These are phyloP conservation scores for Rubia peregrina DNA, from an alignment of 305 asterid genomes.

Conservation along the genomic window DNA sequence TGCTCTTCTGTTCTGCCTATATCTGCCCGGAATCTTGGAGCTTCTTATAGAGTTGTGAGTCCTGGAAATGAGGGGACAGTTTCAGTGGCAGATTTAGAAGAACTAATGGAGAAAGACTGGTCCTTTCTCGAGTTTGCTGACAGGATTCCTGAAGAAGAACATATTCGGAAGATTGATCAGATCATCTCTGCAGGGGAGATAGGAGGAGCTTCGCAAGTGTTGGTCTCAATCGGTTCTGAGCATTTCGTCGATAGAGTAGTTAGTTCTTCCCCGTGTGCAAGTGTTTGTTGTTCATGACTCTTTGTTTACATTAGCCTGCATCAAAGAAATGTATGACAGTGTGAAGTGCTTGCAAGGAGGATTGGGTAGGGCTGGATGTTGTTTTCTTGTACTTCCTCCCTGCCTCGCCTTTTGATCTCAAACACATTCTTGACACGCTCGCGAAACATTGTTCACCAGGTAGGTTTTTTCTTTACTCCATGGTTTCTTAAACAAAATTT, in stretches of 20 bases:
- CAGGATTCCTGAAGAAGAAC: conserved; percentile 32
- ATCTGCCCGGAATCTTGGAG: conserved; percentile 20
- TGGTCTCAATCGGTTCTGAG: conserved; percentile 69
- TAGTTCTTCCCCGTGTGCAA: conserved; percentile 42
- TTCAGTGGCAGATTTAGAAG: conserved; percentile 50
- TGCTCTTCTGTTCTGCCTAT: conserved; percentile 21
- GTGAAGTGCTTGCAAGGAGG: conserved; percentile 92
- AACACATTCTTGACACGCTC: conserved; percentile 50
- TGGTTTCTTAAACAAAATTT: neutral
- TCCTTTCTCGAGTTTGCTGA: conserved; percentile 57
- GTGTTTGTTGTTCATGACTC: conserved; percentile 73
- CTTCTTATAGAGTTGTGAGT: conserved; percentile 23
- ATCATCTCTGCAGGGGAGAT: conserved; percentile 65
- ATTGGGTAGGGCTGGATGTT: conserved; percentile 65
- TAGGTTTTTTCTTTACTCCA: conserved; percentile 14
- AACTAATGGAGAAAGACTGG: conserved; percentile 73
- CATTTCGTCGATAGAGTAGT: conserved; percentile 67
- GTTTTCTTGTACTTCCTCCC: conserved; percentile 81
- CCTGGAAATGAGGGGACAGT: conserved; percentile 36
- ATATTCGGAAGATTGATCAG: conserved; percentile 35
- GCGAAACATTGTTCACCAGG: conserved; percentile 67
- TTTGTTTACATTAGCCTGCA: conserved; percentile 60
- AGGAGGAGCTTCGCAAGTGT: conserved; percentile 47
- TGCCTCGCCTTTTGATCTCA: conserved; percentile 54
- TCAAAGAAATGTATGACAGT: conserved; percentile 65